These are phyloP conservation scores for Rhododendron ferrugineum DNA, from an alignment of 148 eudicot genomes.

Conservation along the genomic window DNA sequence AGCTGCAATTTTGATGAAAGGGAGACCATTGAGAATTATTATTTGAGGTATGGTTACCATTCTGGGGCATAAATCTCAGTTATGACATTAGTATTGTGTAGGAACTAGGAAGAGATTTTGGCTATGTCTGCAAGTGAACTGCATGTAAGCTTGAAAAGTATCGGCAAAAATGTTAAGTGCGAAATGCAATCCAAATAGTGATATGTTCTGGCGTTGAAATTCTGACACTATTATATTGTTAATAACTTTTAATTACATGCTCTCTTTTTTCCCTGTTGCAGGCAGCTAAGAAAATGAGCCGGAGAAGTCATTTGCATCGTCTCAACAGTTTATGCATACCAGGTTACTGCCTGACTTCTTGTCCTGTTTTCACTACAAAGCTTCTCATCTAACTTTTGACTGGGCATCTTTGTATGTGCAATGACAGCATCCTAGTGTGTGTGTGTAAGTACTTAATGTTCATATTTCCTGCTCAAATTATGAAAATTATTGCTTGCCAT, in stretches of 20 bases:
- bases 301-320: background rate
- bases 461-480: background rate
- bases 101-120: background rate
- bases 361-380: background rate
- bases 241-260: background rate
- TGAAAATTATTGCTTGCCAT: background rate
- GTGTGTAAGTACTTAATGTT: background rate
- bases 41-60: constrained; percentile 8
- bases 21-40: constrained; percentile 11
- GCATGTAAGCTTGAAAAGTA: background rate
- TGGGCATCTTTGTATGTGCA: background rate
- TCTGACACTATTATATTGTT: background rate
- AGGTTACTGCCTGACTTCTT: background rate
- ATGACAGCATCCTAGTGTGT: background rate
- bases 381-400: background rate
- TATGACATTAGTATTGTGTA: background rate
- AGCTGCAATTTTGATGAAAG: constrained; percentile 15
- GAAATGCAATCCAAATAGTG: background rate
- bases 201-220: background rate
- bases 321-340: background rate
- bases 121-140: background rate
- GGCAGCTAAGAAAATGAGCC: constrained; percentile 11
- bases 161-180: background rate
- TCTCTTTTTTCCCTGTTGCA: constrained; percentile 2
- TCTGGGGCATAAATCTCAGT: background rate